Base-by-base conservation (phyloP, 352 stramenopile genomes). In the Phytophthora pistaciae region DNA sequence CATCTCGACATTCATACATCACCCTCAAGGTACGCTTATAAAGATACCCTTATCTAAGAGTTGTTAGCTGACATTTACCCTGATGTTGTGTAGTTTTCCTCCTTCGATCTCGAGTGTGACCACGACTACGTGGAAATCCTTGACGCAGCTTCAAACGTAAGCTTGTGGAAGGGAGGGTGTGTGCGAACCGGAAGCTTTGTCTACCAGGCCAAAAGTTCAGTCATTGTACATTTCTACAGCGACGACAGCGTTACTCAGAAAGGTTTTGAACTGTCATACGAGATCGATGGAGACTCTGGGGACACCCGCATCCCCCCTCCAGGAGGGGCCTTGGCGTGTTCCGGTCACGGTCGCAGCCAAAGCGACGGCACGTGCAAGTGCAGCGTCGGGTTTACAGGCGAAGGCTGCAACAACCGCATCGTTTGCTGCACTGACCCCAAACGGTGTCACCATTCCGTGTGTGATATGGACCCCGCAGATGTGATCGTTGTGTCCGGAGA, bases 101-200 rank as follows among this genome's bases (percentile, higher is more conserved):
- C 23, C 0, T 94, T 94, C 54, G 76, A 88, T 31, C 76, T 91
- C 3, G 86, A 94, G 56, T 92, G 86, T 33, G 81, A 94, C 46
- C 84, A 94, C 49, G 86, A 94, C 56, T 64, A 64, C 0, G 46
- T 94, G 14, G 70, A 71, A n/a, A 78, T 94, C n/a, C 59, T 78
- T 20, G 72, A 82, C 14, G 42, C 44, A 3, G 36, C 49, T 6
- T 78, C 84, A 7, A n/a, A 46, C 1, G 33, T 53, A 10, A 42
- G 74, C 4, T 57, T 91, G 21, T 94, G 86, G 86, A 70, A 72
- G 56, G 86, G 86, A 11, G 86, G 86, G 0, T 92, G 86, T 60
- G 46, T 66, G 9, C 79, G 86, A 21, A 55, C 50, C 9, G 76
- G 71, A 0, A 62, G 53, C 0, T 94, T 94, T 50, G 21, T 84